phyloP scores from a whole-genome alignment of 169 alveolate genomes.

The Eimeria praecox region DNA sequence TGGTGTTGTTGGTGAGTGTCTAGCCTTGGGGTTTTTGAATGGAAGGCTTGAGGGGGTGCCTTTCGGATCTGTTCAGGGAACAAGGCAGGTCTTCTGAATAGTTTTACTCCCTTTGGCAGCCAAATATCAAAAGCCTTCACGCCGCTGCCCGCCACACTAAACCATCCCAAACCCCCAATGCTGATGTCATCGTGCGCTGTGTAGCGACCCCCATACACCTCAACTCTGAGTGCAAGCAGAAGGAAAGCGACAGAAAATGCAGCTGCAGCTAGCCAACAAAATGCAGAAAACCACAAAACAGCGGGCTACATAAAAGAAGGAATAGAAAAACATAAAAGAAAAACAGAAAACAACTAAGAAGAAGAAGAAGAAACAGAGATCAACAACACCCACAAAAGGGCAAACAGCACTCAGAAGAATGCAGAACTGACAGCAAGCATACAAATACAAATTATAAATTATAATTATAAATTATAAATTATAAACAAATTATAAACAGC shows the following conservation, averaged over 20 bases:
- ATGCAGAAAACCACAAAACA: neutral
- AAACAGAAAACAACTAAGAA: too few relatives aligned
- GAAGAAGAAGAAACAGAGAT: too few relatives aligned
- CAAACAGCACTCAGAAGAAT: too few relatives aligned
- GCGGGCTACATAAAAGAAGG: too few relatives aligned
- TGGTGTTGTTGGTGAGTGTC: neutral
- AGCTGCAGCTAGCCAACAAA: neutral
- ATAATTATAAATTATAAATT: too few relatives aligned
- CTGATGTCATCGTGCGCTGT: slow-evolving; percentile 88
- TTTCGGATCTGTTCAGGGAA: slow-evolving; percentile 8
- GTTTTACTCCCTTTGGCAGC: slow-evolving; percentile 89
- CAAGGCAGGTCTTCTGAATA: slow-evolving; percentile 87
- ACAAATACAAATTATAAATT: too few relatives aligned
- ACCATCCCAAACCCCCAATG: slow-evolving; percentile 91
- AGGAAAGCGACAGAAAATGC: neutral
- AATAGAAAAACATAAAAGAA: too few relatives aligned
- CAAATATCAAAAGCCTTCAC: slow-evolving; percentile 87
- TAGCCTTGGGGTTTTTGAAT: slow-evolving; percentile 16
- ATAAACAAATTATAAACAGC: neutral
- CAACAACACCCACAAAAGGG: too few relatives aligned
- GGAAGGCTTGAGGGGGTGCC: neutral
- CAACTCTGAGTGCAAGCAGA: slow-evolving; percentile 36
- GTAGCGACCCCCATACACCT: slow-evolving; percentile 61
- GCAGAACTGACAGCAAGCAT: too few relatives aligned
- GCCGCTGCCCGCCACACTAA: slow-evolving; percentile 89